Evolutionary conservation across 768 basidiomycete genomes (phyloP), one percentile per base, ranked within the genome.

Genomic region (Naganishia vaughanmartiniae): DNA sequence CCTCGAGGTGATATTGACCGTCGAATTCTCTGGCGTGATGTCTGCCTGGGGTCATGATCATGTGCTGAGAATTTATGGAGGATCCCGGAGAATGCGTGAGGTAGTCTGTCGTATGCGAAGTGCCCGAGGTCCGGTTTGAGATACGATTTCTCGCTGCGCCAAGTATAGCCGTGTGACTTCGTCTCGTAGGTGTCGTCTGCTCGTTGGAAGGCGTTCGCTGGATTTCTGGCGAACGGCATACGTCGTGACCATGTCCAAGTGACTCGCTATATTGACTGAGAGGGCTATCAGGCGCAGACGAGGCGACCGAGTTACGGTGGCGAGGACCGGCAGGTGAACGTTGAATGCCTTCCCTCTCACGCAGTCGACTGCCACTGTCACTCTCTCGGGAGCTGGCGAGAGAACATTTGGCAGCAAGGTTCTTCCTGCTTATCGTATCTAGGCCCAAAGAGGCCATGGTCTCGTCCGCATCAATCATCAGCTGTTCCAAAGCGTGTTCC

Each of bases 401-500:
- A 24, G 60, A 63, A 30, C 46, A 63, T 26, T 30, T 63, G 60
- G 39, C 39, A 15, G 24, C 39, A 39, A 63, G 28, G n/a, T 42
- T 63, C 60, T 63, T 63, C 30, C 60, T 63, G 60, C 60, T 63
- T 17, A 63, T 15, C 30, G 60, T 26, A 24, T 63, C 60, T 28
- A 63, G 56, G 19, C 56, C 45, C 12, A 58, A 12, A 60, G 68
- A 54, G 17, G 68, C 56, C 51, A 58, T 53, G n/a, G 55, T 57
- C 46, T 69, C 33, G 31, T 69, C 68, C 15, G 54, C 30, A 15
- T 54, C 46, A 24, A 46, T 24, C 68, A 46, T 58, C 46, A 58
- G 68, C 36, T 63, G 39, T 45, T 69, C 57, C 57, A 31, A 58
- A 30, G 56, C 68, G 68, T 33, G 68, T 19, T 54, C 51, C 14